Percentiles rank a stretch among this genome's conserved stretches.
phyloP scores from a whole-genome alignment of 2,329 filamentous ascomycete genomes.

The Monilinia aucupariae region DNA sequence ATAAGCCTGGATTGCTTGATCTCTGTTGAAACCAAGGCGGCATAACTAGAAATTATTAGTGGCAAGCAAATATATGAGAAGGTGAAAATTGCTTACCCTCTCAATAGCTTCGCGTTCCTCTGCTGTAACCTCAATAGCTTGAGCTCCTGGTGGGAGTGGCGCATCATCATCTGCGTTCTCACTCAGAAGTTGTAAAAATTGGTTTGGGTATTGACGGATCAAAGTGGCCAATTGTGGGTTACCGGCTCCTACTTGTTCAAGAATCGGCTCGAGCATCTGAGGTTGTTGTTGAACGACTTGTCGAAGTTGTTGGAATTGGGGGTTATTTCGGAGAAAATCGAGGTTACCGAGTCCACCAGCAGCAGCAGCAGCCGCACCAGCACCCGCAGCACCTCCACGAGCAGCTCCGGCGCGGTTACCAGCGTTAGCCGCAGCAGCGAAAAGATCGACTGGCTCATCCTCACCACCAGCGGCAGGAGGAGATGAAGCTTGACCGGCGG shows the following conservation, averaged over 20 bases:
- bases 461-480: constrained; percentile 44
- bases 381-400: constrained; percentile 45
- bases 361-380: constrained; percentile 39
- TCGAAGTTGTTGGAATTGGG: constrained; percentile 95
- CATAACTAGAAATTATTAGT: constrained; percentile 57
- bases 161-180: constrained; percentile 84
- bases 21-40: constrained; percentile 85
- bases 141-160: constrained; percentile 78
- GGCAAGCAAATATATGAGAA: not conserved
- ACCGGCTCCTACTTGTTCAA: constrained; percentile 90
- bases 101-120: constrained; percentile 97
- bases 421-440: constrained; percentile 63
- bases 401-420: constrained; percentile 42
- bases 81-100: constrained; percentile 55
- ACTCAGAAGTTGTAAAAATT: constrained; percentile 84
- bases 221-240: constrained; percentile 92
- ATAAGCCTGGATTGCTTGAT: constrained; percentile 94
- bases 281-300: constrained; percentile 97
- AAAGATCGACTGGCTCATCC: constrained; percentile 75
- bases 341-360: constrained; percentile 65
- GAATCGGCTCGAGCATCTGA: constrained; percentile 95
- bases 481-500: constrained; percentile 41
- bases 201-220: constrained; percentile 86
- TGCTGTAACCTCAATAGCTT: constrained; percentile 86
- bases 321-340: constrained; percentile 90